These are phyloP conservation scores for Thielaviopsis punctulata DNA, from an alignment of 2,329 filamentous ascomycete genomes.

Conservation along the genomic window DNA sequence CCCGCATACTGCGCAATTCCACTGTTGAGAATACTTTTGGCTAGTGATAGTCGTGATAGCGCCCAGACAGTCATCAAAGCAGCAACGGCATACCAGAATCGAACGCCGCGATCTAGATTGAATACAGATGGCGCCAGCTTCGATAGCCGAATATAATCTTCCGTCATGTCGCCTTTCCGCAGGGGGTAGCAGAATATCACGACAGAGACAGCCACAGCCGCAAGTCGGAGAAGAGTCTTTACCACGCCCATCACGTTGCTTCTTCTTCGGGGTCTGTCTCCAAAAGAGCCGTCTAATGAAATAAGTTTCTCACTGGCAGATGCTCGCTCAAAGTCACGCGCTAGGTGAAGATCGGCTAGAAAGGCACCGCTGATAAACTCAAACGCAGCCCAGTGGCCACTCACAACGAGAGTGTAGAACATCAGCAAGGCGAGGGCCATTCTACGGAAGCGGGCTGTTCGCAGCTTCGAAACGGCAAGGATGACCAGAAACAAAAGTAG, in stretches of 20 bases:
- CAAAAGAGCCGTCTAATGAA: background rate
- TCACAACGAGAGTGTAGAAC: slow-evolving; percentile 20
- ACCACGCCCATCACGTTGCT: background rate
- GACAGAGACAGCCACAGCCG: background rate
- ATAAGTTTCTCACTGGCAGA: background rate
- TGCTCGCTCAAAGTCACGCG: slow-evolving; percentile 15
- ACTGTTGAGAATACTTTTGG: slow-evolving; percentile 34
- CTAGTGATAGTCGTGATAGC: slow-evolving; percentile 28
- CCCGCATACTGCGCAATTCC: slow-evolving; percentile 38
- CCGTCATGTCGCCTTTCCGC: slow-evolving; percentile 27
- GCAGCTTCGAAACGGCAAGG: slow-evolving; percentile 30
- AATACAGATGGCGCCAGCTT: slow-evolving; percentile 32
- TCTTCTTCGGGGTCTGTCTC: background rate
- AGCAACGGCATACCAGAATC: slow-evolving; percentile 39
- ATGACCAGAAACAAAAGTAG: slow-evolving; percentile 38
- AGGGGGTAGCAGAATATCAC: slow-evolving; percentile 21
- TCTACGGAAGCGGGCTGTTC: slow-evolving; percentile 23
- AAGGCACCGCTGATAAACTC: slow-evolving; percentile 34
- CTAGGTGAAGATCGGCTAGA: slow-evolving; percentile 36
- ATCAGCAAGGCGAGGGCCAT: slow-evolving; percentile 23
- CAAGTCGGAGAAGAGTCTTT: background rate
- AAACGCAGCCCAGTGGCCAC: slow-evolving; percentile 5
- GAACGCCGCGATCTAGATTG: slow-evolving; percentile 24
- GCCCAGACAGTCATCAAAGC: slow-evolving; percentile 33
- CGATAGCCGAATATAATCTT: slow-evolving; percentile 33